Evolutionary conservation across 1,139 yeast species (phyloP).

Genomic region (Magnusiomyces starmeri): DNA sequence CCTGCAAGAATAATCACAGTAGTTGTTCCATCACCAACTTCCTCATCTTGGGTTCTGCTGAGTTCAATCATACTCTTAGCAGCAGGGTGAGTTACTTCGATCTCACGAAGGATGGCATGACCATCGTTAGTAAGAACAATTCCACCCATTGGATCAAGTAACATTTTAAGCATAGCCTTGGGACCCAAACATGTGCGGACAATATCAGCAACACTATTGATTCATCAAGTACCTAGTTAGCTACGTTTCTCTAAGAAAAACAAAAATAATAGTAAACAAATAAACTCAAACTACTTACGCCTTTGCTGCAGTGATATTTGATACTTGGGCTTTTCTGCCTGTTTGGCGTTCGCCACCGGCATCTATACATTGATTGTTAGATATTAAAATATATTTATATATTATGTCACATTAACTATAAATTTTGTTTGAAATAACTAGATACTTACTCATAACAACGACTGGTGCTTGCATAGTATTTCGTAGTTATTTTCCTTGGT

Average conservation of each 20-base stretch:
- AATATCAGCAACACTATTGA: constrained; percentile 72
- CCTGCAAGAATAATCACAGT: constrained; percentile 90
- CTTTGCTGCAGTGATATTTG: constrained; percentile 97
- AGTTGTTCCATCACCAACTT: constrained; percentile 98
- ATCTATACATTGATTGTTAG: constrained; percentile 33
- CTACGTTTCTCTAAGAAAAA: constrained; percentile 18
- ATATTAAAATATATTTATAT: not conserved
- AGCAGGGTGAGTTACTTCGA: constrained; percentile 98
- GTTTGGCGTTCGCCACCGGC: constrained; percentile 90
- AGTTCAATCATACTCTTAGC: constrained; percentile 98
- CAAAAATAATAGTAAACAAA: not conserved
- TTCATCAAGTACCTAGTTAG: not conserved
- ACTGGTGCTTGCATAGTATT: constrained; percentile 59
- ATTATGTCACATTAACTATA: too few relatives aligned
- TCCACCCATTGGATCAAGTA: constrained; percentile 98
- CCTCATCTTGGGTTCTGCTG: constrained; percentile 97
- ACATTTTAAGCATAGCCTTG: constrained; percentile 97
- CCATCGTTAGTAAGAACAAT: constrained; percentile 97
- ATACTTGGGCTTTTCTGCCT: constrained; percentile 94
- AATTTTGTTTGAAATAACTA: not conserved
- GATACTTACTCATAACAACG: constrained; percentile 50
- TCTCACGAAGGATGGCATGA: constrained; percentile 91
- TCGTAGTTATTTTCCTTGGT: not conserved
- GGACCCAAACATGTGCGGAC: constrained; percentile 99
- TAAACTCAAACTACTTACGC: constrained; percentile 40